Base-by-base conservation (phyloP, 2,329 filamentous ascomycete species). In the Harringtonia lauricola region DNA sequence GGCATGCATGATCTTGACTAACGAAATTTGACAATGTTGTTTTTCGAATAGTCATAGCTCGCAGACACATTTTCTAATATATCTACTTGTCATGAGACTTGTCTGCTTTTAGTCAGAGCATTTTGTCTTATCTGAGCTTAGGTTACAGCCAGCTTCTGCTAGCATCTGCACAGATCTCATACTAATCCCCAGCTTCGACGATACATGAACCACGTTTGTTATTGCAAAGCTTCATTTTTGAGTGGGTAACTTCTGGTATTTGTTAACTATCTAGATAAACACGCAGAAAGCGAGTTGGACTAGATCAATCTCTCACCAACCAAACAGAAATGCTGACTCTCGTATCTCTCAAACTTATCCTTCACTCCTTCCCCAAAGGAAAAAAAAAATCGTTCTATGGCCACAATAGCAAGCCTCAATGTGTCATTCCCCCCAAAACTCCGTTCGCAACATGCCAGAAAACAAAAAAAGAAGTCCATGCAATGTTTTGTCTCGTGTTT, bases 181-280 rank as follows among this genome's bases (percentile, higher is more conserved):
- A n/a, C n/a, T n/a, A n/a, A n/a, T n/a, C n/a, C n/a, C n/a, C n/a
- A n/a, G n/a, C n/a, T n/a, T n/a, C n/a, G n/a, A 31, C 30, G 24
- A 7, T 26, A 7, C 10, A 26, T 10, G 24, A 7, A 10, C 24
- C 24, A 10, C 6, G 10, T 26, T 26, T 6, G 7, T 26, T 10
- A 26, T 26, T 26, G 24, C 36, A 42, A 34, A 8, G 13, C 6
- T 12, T 3, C 2, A 30, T 30, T 14, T 37, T 24, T 72, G 68
- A 76, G 73, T 74, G 74, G 74, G 74, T 79, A 78, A 76, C 71
- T 73, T 78, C 74, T 79, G 74, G 72, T 78, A 77, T 77, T 74
- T 51, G 57, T 52, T 57, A 26, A 40, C 49, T 62, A 64, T 57
- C 57, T 53, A 57, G 64, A 48, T 47, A 71, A 74, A 41, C 78